Conservation (phyloP, 352 stramenopile genomes). For the Phytopythium boreale region DNA sequence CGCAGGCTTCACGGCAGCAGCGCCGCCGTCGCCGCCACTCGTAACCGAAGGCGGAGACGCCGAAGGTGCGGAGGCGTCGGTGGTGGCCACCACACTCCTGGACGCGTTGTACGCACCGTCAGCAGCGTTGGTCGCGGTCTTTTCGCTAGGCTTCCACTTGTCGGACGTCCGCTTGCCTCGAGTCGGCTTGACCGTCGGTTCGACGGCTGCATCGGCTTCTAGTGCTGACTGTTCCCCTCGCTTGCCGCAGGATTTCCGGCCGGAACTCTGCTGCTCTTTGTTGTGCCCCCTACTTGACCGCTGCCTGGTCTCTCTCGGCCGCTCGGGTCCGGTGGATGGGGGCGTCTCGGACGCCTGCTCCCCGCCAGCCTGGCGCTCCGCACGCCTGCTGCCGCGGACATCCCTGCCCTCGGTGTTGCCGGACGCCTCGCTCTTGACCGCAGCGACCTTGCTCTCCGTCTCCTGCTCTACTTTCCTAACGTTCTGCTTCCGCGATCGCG, state of each 20-base stretch:
- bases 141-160: background rate
- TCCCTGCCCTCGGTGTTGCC: background rate
- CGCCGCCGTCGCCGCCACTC: background rate
- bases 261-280: background rate
- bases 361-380: conserved; percentile 7
- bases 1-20: background rate
- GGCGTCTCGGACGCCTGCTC: conserved; percentile 17
- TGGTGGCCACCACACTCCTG: too few species aligned
- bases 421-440: background rate
- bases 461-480: background rate
- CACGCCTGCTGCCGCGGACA: background rate
- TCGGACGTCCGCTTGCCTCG: background rate
- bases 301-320: background rate
- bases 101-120: background rate
- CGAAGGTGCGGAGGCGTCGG: background rate
- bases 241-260: background rate
- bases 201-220: background rate
- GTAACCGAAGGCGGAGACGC: background rate
- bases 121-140: background rate
- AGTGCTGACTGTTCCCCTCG: background rate
- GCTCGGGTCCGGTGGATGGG: background rate
- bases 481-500: background rate
- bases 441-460: background rate
- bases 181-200: background rate
- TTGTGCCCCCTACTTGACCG: background rate